A percentile compares a stretch with the other conserved stretches of the same genome.
Conservation (phyloP, 768 basidiomycete genomes). For the Boletellus ananiceps region DNA sequence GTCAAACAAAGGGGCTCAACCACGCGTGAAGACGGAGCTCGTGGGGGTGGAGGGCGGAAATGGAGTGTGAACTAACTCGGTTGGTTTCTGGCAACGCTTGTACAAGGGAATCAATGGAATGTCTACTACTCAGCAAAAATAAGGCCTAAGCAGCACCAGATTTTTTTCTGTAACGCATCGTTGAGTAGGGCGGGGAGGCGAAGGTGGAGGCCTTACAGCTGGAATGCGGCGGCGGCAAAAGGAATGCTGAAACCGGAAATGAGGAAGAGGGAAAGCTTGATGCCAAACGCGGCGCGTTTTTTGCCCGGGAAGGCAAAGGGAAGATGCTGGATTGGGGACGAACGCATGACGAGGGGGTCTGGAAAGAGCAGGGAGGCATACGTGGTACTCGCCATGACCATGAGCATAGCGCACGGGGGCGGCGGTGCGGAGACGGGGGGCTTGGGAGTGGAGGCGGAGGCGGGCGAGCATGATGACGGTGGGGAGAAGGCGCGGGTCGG, state of each 20-base stretch:
- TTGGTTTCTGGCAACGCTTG: constrained; percentile 1
- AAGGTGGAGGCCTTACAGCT: constrained; percentile 48
- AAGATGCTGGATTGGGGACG: constrained; percentile 39
- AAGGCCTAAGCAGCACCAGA: constrained; percentile 24
- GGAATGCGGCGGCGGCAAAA: constrained; percentile 55
- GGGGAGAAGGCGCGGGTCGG: constrained; percentile 15
- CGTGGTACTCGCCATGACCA: constrained; percentile 50
- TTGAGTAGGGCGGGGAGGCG: not conserved
- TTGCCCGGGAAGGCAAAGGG: constrained; percentile 52
- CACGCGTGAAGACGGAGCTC: constrained; percentile 31
- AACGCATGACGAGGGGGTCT: not conserved
- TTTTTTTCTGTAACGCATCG: constrained; percentile 38
- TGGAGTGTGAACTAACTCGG: constrained; percentile 6
- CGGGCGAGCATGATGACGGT: constrained; percentile 36
- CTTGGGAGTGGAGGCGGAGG: constrained; percentile 36
- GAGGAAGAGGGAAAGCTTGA: constrained; percentile 37
- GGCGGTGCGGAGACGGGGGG: constrained; percentile 23
- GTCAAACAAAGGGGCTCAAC: constrained; percentile 36
- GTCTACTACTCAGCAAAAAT: constrained; percentile 1
- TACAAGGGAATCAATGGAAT: constrained; percentile 3
- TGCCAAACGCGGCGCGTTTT: constrained; percentile 43
- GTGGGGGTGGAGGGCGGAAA: constrained; percentile 22
- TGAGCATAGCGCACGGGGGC: constrained; percentile 42
- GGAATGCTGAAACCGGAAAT: constrained; percentile 60
- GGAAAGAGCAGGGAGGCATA: constrained; percentile 24